Percentiles rank a stretch among this genome's conserved stretches.
phyloP scores from a whole-genome alignment of 2,329 filamentous ascomycete genomes.

The Botrytis sinoallii region DNA sequence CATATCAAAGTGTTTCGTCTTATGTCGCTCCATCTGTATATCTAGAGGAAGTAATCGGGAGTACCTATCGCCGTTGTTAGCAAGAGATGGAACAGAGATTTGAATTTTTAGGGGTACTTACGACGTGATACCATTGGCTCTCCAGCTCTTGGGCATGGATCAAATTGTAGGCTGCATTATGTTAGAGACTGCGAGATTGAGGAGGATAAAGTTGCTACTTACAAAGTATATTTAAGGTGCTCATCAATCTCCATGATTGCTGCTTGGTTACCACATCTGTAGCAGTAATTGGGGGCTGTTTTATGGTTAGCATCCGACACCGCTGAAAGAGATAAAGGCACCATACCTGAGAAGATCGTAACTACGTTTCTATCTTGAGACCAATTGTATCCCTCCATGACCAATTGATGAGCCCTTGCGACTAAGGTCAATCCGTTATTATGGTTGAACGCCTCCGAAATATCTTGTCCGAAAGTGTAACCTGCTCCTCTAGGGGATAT shows the following conservation, averaged over 20 bases:
- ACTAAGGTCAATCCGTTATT: conserved; percentile 97
- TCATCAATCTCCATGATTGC: conserved; percentile 99
- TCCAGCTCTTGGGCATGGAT: conserved; percentile 93
- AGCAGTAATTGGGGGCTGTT: conserved; percentile 87
- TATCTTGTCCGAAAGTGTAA: conserved; percentile 95
- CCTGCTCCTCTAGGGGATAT: conserved; percentile 92
- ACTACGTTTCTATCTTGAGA: conserved; percentile 97
- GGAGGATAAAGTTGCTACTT: conserved; percentile 46
- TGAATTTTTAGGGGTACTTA: conserved; percentile 41
- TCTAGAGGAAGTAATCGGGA: conserved; percentile 97
- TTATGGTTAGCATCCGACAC: conserved; percentile 33
- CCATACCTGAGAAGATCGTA: conserved; percentile 90
- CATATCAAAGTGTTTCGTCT: conserved; percentile 18
- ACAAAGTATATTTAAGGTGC: conserved; percentile 99
- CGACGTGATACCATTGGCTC: conserved; percentile 98
- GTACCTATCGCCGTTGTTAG: conserved; percentile 54
- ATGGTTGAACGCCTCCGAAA: conserved; percentile 98
- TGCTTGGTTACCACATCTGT: conserved; percentile 97
- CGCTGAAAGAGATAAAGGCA: background rate
- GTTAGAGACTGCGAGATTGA: conserved; percentile 32
- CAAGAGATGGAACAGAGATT: background rate
- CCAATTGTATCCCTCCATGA: conserved; percentile 99
- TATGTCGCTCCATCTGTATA: conserved; percentile 14
- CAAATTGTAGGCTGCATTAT: conserved; percentile 86
- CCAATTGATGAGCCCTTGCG: conserved; percentile 92